Evolutionary conservation across 495 filamentous ascomycete genomes (phyloP).

Genomic region (Thozetella sp.): DNA sequence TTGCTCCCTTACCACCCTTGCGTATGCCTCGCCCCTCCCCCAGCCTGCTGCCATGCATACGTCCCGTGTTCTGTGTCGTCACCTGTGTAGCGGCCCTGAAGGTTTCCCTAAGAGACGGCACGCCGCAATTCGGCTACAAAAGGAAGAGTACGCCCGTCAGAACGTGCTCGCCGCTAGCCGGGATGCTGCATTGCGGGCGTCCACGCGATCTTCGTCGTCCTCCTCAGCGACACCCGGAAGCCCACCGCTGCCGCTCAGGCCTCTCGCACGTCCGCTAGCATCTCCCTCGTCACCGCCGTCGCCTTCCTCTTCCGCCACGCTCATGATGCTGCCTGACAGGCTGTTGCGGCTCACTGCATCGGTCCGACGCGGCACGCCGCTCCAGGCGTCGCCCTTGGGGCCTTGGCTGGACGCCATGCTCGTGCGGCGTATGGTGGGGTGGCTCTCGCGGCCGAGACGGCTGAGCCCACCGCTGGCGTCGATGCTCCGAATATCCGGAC

Average conservation of each 20-base stretch:
- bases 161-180: conserved; percentile 93
- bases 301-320: conserved; percentile 43
- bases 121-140: no score
- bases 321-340: conserved; percentile 71
- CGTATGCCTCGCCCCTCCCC: neutral
- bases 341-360: conserved; percentile 77
- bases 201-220: conserved; percentile 90
- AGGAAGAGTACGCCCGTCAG: conserved; percentile 41
- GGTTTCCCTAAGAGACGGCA: no score
- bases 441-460: conserved; percentile 83
- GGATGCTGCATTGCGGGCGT: conserved; percentile 93
- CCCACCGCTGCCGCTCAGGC: conserved; percentile 53
- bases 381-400: conserved; percentile 96
- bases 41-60: neutral
- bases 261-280: conserved; percentile 36
- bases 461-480: conserved; percentile 88
- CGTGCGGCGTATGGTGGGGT: conserved; percentile 72
- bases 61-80: no score
- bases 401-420: conserved; percentile 87
- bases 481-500: conserved; percentile 91
- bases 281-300: conserved; percentile 41
- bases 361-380: conserved; percentile 80
- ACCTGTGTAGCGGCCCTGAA: no score
- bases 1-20: neutral
- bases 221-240: conserved; percentile 72